Conservation (phyloP, 2,329 filamentous ascomycete species). For the Pseudopyrenochaeta lycopersici region DNA sequence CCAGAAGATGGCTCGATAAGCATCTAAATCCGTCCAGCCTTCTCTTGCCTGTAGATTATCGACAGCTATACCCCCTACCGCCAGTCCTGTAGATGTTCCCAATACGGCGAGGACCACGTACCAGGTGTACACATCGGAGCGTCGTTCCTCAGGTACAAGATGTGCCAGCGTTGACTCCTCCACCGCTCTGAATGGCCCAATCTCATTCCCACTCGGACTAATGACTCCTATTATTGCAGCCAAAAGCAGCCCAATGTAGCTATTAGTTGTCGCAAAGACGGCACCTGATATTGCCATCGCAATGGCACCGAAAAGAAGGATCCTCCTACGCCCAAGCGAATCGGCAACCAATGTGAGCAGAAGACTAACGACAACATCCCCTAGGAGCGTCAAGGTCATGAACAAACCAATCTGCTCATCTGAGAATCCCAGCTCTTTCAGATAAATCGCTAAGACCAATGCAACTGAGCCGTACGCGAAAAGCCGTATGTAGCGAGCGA, state of each 20-base stretch:
- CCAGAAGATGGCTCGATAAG: constrained; percentile 54
- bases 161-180: constrained; percentile 51
- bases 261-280: constrained; percentile 44
- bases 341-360: constrained; percentile 51
- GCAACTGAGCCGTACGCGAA: constrained; percentile 48
- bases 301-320: constrained; percentile 43
- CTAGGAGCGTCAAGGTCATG: constrained; percentile 52
- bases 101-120: constrained; percentile 51
- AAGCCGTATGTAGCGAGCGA: constrained; percentile 48
- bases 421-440: constrained; percentile 44
- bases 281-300: constrained; percentile 48
- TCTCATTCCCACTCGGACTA: constrained; percentile 51
- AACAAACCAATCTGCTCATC: constrained; percentile 51
- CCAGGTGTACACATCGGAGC: constrained; percentile 52
- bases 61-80: constrained; percentile 49
- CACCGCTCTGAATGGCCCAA: constrained; percentile 52
- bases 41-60: constrained; percentile 37
- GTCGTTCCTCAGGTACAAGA: constrained; percentile 36
- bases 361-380: constrained; percentile 48
- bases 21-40: constrained; percentile 49
- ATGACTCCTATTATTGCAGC: constrained; percentile 51
- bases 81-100: constrained; percentile 45
- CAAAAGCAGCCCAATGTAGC: constrained; percentile 41
- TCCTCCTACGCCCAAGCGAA: constrained; percentile 42
- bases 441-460: constrained; percentile 49